Percentiles rank a stretch among this genome's conserved stretches.
Evolutionary conservation across 2,329 filamentous ascomycete species (phyloP).

Genomic region (Pseudocercospora eumusae): DNA sequence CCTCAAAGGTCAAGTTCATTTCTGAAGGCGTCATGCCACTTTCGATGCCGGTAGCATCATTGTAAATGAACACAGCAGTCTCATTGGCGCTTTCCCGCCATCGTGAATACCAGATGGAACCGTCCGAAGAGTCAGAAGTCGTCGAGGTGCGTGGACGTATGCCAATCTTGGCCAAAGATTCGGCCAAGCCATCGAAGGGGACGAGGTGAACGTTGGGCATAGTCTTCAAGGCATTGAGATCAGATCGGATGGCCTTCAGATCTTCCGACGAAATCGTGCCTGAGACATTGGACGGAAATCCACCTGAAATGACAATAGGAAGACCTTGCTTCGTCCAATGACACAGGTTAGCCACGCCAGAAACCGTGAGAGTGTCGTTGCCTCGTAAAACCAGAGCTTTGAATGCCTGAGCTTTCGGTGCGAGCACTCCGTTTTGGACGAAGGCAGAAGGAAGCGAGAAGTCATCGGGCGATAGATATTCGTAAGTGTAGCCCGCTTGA

Average conservation of each 20-base stretch:
- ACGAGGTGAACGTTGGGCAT: conserved; percentile 43
- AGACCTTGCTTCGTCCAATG: conserved; percentile 44
- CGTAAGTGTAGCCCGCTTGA: conserved; percentile 40
- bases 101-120: conserved; percentile 40
- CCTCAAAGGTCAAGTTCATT: conserved; percentile 36
- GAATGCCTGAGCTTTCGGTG: conserved; percentile 44
- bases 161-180: conserved; percentile 36
- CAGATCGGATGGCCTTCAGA: conserved; percentile 17
- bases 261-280: conserved; percentile 5
- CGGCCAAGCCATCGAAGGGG: conserved; percentile 36
- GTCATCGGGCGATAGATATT: conserved; percentile 51
- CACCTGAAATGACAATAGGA: conserved; percentile 46
- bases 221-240: conserved; percentile 31
- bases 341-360: conserved; percentile 39
- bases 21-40: conserved; percentile 21
- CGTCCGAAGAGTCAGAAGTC: not conserved
- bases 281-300: conserved; percentile 34
- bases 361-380: conserved; percentile 43
- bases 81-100: conserved; percentile 39
- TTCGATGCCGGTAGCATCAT: conserved; percentile 37
- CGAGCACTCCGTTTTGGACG: conserved; percentile 44
- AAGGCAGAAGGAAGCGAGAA: conserved; percentile 44
- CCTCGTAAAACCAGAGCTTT: conserved; percentile 46
- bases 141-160: conserved; percentile 36
- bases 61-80: conserved; percentile 43